Percentiles rank a stretch among this genome's conserved stretches.
phyloP scores from a whole-genome alignment of 345 rosid genomes.

The Populus simonii region DNA sequence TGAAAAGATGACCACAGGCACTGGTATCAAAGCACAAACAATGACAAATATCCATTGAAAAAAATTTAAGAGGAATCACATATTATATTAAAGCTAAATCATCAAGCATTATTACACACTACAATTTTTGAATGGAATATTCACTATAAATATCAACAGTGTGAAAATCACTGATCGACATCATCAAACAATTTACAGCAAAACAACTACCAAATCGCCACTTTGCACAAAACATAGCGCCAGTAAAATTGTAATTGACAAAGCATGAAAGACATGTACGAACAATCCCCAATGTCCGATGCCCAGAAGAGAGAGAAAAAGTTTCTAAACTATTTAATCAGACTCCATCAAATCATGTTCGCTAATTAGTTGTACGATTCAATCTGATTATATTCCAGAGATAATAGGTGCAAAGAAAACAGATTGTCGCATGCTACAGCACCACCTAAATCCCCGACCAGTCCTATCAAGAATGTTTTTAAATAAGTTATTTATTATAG shows the following conservation, averaged over 20 bases:
- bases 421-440: background rate
- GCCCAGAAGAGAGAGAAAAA: background rate
- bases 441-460: constrained; percentile 1
- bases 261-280: background rate
- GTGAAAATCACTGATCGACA: no score
- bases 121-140: background rate
- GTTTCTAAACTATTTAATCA: background rate
- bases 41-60: background rate
- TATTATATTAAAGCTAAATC: constrained; percentile 10
- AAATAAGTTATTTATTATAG: background rate
- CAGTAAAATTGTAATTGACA: background rate
- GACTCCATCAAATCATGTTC: background rate
- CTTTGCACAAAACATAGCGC: background rate
- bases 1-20: constrained; percentile 15
- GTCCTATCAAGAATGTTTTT: background rate
- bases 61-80: background rate
- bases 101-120: background rate
- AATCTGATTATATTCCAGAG: no score
- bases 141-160: background rate
- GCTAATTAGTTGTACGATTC: no score
- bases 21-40: constrained; percentile 10
- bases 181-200: background rate
- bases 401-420: background rate
- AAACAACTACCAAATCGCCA: background rate
- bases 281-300: background rate